These are phyloP conservation scores for Lactarius akahatsu DNA, from an alignment of 768 basidiomycete species.

Conservation along the genomic window DNA sequence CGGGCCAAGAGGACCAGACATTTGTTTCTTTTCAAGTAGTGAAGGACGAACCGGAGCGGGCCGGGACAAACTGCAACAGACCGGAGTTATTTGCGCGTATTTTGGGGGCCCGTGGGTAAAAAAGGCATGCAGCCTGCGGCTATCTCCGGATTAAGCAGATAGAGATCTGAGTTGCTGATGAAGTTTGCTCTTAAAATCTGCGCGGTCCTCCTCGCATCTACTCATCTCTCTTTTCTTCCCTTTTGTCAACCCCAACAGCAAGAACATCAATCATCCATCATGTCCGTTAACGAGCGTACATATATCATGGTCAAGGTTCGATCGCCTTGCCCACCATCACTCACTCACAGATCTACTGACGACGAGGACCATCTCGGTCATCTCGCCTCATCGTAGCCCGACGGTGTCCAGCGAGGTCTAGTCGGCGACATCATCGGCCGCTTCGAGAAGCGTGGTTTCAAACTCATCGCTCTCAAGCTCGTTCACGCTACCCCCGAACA, in stretches of 20 bases:
- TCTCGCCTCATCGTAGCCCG: constrained; percentile 60
- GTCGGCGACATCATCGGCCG: constrained; percentile 93
- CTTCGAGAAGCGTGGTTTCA: constrained; percentile 98
- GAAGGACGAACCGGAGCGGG: constrained; percentile 10
- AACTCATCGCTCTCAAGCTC: constrained; percentile 93
- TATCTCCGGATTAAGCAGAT: constrained; percentile 26
- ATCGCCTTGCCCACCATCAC: constrained; percentile 1
- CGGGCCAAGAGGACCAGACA: constrained; percentile 62
- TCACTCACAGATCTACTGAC: constrained; percentile 16
- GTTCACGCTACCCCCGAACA: constrained; percentile 75
- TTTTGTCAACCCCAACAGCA: constrained; percentile 30
- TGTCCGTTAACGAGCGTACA: constrained; percentile 83
- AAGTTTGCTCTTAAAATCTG: constrained; percentile 34
- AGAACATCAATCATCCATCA: constrained; percentile 37
- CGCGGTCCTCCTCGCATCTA: constrained; percentile 27
- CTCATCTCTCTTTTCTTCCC: constrained; percentile 34
- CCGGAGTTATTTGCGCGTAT: constrained; percentile 44
- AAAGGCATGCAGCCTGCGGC: constrained; percentile 16
- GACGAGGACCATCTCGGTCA: constrained; percentile 6
- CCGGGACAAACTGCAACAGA: constrained; percentile 32
- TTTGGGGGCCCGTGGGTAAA: constrained; percentile 26
- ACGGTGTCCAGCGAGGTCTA: constrained; percentile 96
- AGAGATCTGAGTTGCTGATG: constrained; percentile 23
- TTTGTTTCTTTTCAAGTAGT: constrained; percentile 1
- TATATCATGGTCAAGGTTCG: constrained; percentile 99